These are phyloP conservation scores for Acephala macrosclerotiorum DNA, from an alignment of 2,329 filamentous ascomycete genomes.

Conservation along the genomic window DNA sequence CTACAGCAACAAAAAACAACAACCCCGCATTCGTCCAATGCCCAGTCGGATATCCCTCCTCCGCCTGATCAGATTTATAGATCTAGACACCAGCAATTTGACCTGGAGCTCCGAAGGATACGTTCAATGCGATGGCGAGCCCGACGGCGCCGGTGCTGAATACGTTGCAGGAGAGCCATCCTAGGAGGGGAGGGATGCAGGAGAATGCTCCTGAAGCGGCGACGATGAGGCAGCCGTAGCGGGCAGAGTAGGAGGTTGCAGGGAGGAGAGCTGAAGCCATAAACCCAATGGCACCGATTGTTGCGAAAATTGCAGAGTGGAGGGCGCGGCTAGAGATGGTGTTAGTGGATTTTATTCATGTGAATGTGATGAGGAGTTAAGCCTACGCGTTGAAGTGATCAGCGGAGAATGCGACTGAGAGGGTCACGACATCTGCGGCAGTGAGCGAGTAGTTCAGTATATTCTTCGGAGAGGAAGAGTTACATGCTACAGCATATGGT, in stretches of 20 bases:
- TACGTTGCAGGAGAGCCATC: conserved; percentile 57
- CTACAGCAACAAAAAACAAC: conserved; percentile 63
- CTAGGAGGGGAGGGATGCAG: conserved; percentile 38
- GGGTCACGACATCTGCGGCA: conserved; percentile 49
- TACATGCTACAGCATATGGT: conserved; percentile 67
- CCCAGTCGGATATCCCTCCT: conserved; percentile 70
- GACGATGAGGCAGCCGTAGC: conserved; percentile 76
- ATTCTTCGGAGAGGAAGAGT: conserved; percentile 4
- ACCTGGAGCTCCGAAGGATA: conserved; percentile 71
- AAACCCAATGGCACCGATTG: conserved; percentile 62
- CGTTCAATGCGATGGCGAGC: conserved; percentile 74
- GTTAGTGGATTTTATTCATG: background rate
- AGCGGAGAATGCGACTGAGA: conserved; percentile 64
- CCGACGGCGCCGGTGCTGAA: conserved; percentile 70
- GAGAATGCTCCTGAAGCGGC: conserved; percentile 72
- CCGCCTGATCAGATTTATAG: conserved; percentile 70
- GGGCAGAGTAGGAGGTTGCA: conserved; percentile 60
- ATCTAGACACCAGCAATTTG: conserved; percentile 80
- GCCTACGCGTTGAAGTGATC: conserved; percentile 63
- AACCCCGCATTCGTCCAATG: conserved; percentile 72
- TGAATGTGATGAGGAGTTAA: too few relatives aligned
- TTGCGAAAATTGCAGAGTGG: conserved; percentile 57
- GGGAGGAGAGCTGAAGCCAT: conserved; percentile 70
- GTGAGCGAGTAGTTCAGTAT: too few relatives aligned
- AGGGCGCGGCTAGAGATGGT: conserved; percentile 49